These are phyloP conservation scores for Botryotinia globosa DNA, from an alignment of 2,329 filamentous ascomycete genomes.

Conservation along the genomic window DNA sequence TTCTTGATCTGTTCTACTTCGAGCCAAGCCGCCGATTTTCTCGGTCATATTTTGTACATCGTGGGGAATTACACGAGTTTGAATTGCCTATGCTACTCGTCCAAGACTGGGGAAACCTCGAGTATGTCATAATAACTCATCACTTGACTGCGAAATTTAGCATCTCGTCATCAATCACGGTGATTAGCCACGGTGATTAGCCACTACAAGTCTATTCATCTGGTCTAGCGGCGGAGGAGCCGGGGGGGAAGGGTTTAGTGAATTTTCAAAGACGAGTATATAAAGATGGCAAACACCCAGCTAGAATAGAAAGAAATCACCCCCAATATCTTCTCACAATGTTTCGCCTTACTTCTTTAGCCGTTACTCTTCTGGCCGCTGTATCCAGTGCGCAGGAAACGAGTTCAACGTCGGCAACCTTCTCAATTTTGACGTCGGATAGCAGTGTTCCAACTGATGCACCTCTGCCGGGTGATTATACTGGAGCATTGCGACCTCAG, in stretches of 20 bases:
- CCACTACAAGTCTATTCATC: neutral
- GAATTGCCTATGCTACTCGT: neutral
- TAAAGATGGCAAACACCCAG: neutral
- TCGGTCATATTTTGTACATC: constrained; percentile 23
- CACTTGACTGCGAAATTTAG: neutral
- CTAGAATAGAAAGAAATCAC: neutral
- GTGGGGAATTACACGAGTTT: neutral
- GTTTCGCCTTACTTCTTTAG: constrained; percentile 7
- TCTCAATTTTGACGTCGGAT: constrained; percentile 21
- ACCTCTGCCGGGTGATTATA: constrained; percentile 31
- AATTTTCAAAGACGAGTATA: neutral
- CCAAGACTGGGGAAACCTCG: neutral
- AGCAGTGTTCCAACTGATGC: constrained; percentile 29
- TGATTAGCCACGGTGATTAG: neutral
- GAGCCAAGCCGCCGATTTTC: constrained; percentile 18
- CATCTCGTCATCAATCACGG: neutral
- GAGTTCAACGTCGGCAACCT: constrained; percentile 22
- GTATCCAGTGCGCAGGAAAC: constrained; percentile 10
- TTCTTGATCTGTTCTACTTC: constrained; percentile 5
- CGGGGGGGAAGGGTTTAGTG: neutral
- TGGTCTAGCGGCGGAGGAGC: too few relatives aligned
- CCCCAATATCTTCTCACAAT: neutral
- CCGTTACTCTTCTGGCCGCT: constrained; percentile 24
- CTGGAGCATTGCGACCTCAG: constrained; percentile 43
- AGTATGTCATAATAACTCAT: neutral